Evolutionary conservation across 2,329 filamentous ascomycete genomes (phyloP).

Genomic region (Aspergillus chevalieri): DNA sequence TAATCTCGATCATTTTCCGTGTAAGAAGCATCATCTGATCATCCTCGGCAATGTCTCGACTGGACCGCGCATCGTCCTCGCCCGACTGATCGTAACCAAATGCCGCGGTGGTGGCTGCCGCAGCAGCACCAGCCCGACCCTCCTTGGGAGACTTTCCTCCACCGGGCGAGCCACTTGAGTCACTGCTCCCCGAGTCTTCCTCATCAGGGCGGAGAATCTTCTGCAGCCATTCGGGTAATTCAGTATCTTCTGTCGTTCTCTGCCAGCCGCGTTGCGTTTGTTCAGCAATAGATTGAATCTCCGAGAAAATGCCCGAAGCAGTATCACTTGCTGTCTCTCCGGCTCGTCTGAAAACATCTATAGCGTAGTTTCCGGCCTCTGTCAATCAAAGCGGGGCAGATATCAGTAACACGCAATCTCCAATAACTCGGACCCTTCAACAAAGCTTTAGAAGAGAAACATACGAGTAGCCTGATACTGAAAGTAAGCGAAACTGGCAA

Average conservation of each 20-base stretch:
- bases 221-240: constrained; percentile 71
- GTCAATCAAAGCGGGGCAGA: constrained; percentile 2
- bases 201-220: constrained; percentile 61
- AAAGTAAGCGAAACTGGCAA: constrained; percentile 83
- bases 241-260: constrained; percentile 71
- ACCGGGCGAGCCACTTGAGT: constrained; percentile 37
- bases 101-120: constrained; percentile 67
- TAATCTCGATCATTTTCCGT: constrained; percentile 99
- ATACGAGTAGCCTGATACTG: constrained; percentile 90
- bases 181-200: constrained; percentile 45
- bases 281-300: constrained; percentile 66
- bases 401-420: neutral
- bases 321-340: constrained; percentile 64
- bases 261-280: constrained; percentile 78
- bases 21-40: constrained; percentile 99
- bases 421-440: neutral
- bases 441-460: constrained; percentile 29
- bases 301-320: constrained; percentile 64
- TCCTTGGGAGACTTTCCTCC: constrained; percentile 50
- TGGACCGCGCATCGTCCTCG: constrained; percentile 55
- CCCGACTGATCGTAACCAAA: constrained; percentile 68
- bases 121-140: constrained; percentile 51
- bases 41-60: constrained; percentile 67
- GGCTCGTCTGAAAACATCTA: constrained; percentile 68
- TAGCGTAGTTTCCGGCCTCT: constrained; percentile 71